Conservation (phyloP, 169 alveolate genomes). For the Eimeria falciformis region DNA sequence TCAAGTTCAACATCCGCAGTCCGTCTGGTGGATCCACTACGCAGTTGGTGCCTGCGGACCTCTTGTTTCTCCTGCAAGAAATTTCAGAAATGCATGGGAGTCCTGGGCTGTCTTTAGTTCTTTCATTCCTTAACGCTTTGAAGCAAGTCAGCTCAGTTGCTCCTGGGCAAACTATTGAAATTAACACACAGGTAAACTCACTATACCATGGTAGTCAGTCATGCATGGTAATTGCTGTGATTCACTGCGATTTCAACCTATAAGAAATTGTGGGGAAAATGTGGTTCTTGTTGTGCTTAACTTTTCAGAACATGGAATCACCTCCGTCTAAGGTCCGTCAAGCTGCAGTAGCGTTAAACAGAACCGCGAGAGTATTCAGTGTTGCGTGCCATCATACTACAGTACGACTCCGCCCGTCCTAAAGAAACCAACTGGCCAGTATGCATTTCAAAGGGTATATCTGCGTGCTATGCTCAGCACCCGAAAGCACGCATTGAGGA, state of each 20-base stretch:
- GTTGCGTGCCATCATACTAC: no score
- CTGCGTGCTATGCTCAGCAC: conserved; percentile 22
- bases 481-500: conserved; percentile 35
- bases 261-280: no score
- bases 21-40: conserved; percentile 30
- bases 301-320: neutral
- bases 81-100: conserved; percentile 54
- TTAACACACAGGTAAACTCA: conserved; percentile 26
- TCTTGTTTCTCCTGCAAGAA: conserved; percentile 49
- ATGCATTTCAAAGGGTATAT: no score
- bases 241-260: no score
- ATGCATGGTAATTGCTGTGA: no score
- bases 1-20: conserved; percentile 41
- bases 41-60: conserved; percentile 62
- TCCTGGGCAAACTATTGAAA: conserved; percentile 61
- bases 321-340: neutral
- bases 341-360: no score
- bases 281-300: neutral
- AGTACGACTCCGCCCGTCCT: no score
- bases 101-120: conserved; percentile 57
- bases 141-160: conserved; percentile 65
- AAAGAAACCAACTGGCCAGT: no score
- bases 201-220: no score
- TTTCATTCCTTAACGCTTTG: conserved; percentile 59
- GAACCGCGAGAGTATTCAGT: no score